Evolutionary conservation across 306 rosid genomes (phyloP).

Genomic region (Rubus idaeus): DNA sequence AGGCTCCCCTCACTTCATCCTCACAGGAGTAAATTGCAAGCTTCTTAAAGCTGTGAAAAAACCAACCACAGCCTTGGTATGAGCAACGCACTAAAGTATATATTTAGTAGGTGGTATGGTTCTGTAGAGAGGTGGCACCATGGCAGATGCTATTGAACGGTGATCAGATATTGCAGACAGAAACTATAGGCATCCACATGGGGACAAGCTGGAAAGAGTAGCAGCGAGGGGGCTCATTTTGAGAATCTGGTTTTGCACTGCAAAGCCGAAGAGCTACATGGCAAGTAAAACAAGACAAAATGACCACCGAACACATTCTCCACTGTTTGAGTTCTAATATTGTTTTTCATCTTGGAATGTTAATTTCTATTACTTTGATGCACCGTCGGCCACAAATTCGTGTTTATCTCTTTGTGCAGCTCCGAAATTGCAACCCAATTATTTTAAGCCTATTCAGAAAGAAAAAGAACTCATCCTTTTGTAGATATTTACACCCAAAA

Average conservation of each 20-base stretch:
- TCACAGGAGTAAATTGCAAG: not conserved
- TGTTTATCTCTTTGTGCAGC: not conserved
- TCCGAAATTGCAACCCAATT: not conserved
- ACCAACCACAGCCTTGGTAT: not conserved
- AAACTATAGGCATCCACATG: not conserved
- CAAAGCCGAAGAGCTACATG: not conserved
- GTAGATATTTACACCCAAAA: not conserved
- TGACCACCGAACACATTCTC: not conserved
- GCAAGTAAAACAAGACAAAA: constrained; percentile 15
- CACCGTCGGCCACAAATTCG: not conserved
- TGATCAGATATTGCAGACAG: constrained; percentile 2
- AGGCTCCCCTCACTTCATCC: not conserved
- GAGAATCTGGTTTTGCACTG: not conserved
- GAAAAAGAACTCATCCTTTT: not conserved
- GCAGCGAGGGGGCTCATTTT: not conserved
- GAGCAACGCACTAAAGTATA: not conserved
- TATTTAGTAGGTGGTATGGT: not conserved
- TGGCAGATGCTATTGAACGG: not conserved
- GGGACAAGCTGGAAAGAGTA: not conserved
- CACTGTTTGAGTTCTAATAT: not conserved
- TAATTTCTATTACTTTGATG: not conserved
- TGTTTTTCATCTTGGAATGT: not conserved
- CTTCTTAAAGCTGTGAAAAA: not conserved
- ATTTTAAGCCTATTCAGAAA: not conserved
- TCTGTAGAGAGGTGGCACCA: not conserved